Percentiles rank a stretch among this genome's conserved stretches.
These are phyloP conservation scores for Malassezia japonica DNA, from an alignment of 1,284 basidiomycete species.

Conservation along the genomic window DNA sequence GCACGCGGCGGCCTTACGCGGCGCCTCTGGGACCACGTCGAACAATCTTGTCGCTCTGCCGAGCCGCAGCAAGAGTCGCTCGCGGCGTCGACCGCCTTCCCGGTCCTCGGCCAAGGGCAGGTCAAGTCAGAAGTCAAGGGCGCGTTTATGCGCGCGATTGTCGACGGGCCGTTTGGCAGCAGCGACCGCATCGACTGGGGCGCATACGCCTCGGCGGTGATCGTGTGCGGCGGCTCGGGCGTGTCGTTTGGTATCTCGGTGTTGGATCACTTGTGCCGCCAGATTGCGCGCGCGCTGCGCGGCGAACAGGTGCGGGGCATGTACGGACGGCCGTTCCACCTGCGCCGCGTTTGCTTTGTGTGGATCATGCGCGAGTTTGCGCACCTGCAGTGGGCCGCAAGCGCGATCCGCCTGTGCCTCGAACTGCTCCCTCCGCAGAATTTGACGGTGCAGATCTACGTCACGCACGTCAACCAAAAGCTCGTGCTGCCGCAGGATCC, in stretches of 20 bases:
- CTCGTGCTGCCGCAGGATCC: background rate
- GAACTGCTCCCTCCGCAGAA: conserved; percentile 57
- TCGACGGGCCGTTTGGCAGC: conserved; percentile 74
- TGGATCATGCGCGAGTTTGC: conserved; percentile 76
- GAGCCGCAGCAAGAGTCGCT: background rate
- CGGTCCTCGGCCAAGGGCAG: background rate
- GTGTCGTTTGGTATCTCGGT: conserved; percentile 67
- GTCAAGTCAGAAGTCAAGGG: conserved; percentile 47
- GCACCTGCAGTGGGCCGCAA: conserved; percentile 72
- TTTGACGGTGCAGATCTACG: conserved; percentile 69
- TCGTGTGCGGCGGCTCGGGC: conserved; percentile 71
- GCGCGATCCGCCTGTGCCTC: conserved; percentile 61
- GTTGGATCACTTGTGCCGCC: conserved; percentile 59
- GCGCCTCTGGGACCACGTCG: conserved; percentile 58
- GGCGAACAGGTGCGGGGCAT: conserved; percentile 31
- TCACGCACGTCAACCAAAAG: conserved; percentile 49
- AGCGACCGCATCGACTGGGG: conserved; percentile 61
- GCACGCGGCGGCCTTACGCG: conserved; percentile 67
- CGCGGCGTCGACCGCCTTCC: conserved; percentile 1
- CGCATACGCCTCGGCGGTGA: conserved; percentile 56
- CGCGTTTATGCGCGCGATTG: conserved; percentile 58
- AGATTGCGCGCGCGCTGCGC: conserved; percentile 54
- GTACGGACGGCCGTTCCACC: conserved; percentile 51
- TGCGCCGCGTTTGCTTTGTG: conserved; percentile 63
- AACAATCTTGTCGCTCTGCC: too few relatives aligned